These are phyloP conservation scores for Fusarium musae DNA, from an alignment of 2,329 filamentous ascomycete genomes.

Conservation along the genomic window DNA sequence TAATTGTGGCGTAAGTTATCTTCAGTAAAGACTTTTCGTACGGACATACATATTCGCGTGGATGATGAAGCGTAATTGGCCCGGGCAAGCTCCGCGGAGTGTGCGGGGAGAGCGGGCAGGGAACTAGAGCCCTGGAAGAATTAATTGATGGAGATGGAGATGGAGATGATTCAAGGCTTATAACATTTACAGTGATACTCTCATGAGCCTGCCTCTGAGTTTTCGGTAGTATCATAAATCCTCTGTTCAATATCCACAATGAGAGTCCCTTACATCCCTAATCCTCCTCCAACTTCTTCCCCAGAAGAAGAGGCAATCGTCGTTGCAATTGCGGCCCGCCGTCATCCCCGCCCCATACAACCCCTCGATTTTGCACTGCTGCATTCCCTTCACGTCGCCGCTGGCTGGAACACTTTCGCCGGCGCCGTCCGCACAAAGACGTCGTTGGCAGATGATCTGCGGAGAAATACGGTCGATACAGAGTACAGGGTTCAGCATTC, in stretches of 20 bases:
- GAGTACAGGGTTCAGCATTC: background rate
- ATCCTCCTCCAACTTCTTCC: background rate
- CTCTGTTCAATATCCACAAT: background rate
- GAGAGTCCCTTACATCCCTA: background rate
- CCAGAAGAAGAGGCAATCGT: background rate
- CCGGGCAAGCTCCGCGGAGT: background rate
- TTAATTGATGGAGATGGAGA: background rate
- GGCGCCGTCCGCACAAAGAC: background rate
- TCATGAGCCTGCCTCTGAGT: rapidly evolving
- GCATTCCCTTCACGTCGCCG: background rate
- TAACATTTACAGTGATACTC: background rate
- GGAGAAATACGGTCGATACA: background rate
- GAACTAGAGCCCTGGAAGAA: background rate
- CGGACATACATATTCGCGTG: no score
- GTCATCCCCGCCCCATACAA: background rate
- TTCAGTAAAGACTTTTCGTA: no score
- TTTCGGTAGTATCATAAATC: rapidly evolving
- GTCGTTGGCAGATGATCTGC: background rate
- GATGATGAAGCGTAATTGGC: background rate
- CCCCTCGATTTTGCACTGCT: constrained; percentile 1
- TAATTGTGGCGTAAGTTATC: no score
- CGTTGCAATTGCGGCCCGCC: background rate
- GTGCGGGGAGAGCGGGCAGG: background rate
- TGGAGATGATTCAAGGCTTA: background rate
- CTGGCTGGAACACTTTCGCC: background rate